These are phyloP conservation scores for Amanita muscaria DNA, from an alignment of 768 basidiomycete genomes.

Conservation along the genomic window DNA sequence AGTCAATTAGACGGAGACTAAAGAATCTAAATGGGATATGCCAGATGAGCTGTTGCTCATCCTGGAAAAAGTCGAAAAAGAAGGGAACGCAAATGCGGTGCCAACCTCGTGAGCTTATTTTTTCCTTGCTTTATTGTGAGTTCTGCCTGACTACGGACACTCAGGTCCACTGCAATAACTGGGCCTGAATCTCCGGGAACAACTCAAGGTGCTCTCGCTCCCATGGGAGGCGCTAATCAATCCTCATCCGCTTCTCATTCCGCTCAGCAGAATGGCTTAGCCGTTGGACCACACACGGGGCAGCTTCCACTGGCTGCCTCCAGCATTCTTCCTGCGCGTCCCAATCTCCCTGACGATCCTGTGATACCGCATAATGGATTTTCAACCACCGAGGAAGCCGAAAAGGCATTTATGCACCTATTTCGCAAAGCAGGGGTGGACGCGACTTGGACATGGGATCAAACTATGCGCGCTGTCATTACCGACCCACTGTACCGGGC, in stretches of 20 bases:
- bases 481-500: constrained; percentile 97
- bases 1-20: constrained; percentile 58
- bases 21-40: constrained; percentile 98
- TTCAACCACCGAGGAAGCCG: constrained; percentile 77
- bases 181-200: constrained; percentile 35
- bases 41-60: constrained; percentile 86
- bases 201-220: constrained; percentile 46
- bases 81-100: constrained; percentile 34
- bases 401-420: constrained; percentile 89
- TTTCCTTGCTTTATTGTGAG: not conserved
- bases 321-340: constrained; percentile 60
- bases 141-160: constrained; percentile 12
- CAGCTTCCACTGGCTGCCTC: constrained; percentile 50
- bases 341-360: constrained; percentile 79
- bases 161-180: constrained; percentile 21
- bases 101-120: constrained; percentile 15
- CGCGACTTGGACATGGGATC: constrained; percentile 94
- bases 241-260: constrained; percentile 43
- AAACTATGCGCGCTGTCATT: constrained; percentile 96
- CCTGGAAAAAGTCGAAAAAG: constrained; percentile 79
- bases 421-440: constrained; percentile 86
- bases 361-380: constrained; percentile 90
- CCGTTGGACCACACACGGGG: constrained; percentile 44
- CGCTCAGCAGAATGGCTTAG: constrained; percentile 41
- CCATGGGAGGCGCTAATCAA: constrained; percentile 42